Base-by-base conservation (phyloP, 2,329 filamentous ascomycete species). In the Beauveria australis region DNA sequence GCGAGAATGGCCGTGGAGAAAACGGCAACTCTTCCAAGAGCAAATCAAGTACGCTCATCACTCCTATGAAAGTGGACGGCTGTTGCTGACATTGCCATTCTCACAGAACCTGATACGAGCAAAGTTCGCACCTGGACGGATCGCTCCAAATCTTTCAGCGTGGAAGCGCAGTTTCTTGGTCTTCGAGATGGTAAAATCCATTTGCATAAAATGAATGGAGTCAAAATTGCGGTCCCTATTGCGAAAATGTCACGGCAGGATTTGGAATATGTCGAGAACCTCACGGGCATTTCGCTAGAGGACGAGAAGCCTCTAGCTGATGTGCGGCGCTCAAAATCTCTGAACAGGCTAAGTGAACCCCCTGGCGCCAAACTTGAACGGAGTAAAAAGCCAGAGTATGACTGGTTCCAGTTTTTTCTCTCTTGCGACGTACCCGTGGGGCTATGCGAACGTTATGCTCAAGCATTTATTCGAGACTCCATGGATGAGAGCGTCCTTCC, bases 361-460 rank as follows among this genome's bases (percentile, higher is more conserved):
- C 78, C 82, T 9, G 88, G 88, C 14, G 87, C 83, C n/a, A 81
- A 81, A 1, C 77, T 91, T 37, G 81, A 88, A 65, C 76, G 79
- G 52, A 72, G 76, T 24, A 78, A 81, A 69, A 88, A 87, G 73
- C 80, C 89, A 1, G 88, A 94, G 53, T 96, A 97, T 72, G 94
- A 99, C 72, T 99, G 94, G 94, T 99, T 99, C 70, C 92, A 97
- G 71, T 97, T 99, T 77, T 99, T 99, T 80, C 78, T 99, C 46
- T 86, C 87, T 64, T 95, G 92, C 72, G 93, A 96, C 52, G 91
- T 97, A 67, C 89, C 92, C 49, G 90, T 93, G 53, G 91, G 95
- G 62, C 87, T 96, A 51, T 99, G 94, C 74, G 93, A 97, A 75
- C 85, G 94, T 59, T 99, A 99, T 70, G 88, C 92, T 1, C 89